A percentile compares a stretch with the other conserved stretches of the same genome.
phyloP scores from a whole-genome alignment of 106 monocot species.

The Cymbidium sinense region DNA sequence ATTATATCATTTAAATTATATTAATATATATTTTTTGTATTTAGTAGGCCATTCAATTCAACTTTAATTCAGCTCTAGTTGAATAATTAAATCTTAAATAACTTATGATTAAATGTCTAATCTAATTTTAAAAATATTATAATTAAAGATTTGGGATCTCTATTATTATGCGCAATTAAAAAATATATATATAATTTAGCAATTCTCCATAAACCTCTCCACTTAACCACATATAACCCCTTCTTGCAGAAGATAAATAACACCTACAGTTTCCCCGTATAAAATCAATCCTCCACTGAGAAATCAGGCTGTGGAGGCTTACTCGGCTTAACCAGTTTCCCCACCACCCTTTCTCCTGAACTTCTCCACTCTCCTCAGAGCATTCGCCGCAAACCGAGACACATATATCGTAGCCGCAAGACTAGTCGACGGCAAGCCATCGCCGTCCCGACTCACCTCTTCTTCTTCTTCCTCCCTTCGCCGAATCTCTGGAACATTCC shows the following conservation, averaged over 20 bases:
- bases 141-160: too few species aligned
- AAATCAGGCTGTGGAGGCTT: conserved; percentile 53
- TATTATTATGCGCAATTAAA: too few species aligned
- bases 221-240: too few species aligned
- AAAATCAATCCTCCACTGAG: conserved; percentile 21
- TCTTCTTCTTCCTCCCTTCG: conserved; percentile 32
- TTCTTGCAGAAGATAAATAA: too few species aligned
- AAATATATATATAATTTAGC: too few species aligned
- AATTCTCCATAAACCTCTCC: background rate
- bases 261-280: background rate
- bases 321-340: conserved; percentile 15
- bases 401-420: conserved; percentile 47
- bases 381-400: conserved; percentile 65
- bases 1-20: too few species aligned
- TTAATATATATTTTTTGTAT: too few species aligned
- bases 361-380: conserved; percentile 39
- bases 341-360: conserved; percentile 23
- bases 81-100: too few species aligned
- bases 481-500: conserved; percentile 38
- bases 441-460: background rate
- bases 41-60: too few species aligned
- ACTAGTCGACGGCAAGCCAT: conserved; percentile 24
- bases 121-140: too few species aligned
- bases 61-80: too few species aligned
- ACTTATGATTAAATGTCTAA: too few species aligned